These are phyloP conservation scores for Calonectria leucothoes DNA, from an alignment of 2,329 filamentous ascomycete species.

Conservation along the genomic window DNA sequence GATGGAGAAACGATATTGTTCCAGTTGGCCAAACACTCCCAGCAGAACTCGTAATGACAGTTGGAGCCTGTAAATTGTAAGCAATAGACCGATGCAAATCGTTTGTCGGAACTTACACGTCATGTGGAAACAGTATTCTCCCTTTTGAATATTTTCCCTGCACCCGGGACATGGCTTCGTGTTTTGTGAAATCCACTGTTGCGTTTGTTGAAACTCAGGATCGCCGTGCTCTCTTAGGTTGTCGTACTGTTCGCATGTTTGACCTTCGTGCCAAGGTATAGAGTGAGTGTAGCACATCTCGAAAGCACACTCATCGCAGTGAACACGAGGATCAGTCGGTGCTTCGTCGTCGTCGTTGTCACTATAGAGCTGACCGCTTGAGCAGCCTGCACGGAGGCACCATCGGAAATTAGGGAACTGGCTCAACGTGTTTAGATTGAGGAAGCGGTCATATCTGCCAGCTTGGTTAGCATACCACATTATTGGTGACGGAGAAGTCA, in stretches of 20 bases:
- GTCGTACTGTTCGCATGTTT: neutral
- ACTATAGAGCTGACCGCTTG: neutral
- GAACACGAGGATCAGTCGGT: neutral
- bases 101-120: neutral
- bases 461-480: neutral
- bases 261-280: neutral
- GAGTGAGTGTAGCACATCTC: neutral
- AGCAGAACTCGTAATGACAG: neutral
- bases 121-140: slow-evolving; percentile 1
- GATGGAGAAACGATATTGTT: neutral
- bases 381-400: neutral
- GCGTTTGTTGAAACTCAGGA: neutral
- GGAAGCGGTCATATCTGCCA: neutral
- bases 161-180: neutral
- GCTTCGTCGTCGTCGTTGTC: neutral
- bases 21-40: neutral
- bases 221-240: neutral
- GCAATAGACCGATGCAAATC: no score
- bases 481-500: neutral
- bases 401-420: neutral
- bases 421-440: neutral
- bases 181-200: neutral
- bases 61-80: neutral
- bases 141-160: neutral
- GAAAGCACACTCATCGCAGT: neutral